phyloP scores from a whole-genome alignment of 192 early-diverging fungal species.

The Linnemannia schmuckeri region DNA sequence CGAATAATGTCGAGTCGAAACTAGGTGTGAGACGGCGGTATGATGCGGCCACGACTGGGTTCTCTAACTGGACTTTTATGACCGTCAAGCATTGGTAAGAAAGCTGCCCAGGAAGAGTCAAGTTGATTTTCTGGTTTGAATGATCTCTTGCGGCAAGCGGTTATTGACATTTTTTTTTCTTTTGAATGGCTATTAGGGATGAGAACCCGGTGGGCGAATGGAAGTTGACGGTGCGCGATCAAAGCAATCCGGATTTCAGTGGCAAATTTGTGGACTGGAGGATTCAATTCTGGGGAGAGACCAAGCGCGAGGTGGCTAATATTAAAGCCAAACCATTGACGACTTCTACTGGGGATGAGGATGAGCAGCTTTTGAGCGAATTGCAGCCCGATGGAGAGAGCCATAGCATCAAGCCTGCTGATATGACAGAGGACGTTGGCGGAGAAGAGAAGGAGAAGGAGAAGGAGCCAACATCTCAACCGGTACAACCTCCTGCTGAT shows the following conservation, averaged over 20 bases:
- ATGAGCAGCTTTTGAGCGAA: conserved; percentile 18
- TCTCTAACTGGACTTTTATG: conserved; percentile 94
- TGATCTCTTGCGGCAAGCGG: neutral
- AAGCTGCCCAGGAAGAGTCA: neutral
- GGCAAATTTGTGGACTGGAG: conserved; percentile 78
- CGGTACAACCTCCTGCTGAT: neutral
- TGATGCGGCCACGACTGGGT: conserved; percentile 79
- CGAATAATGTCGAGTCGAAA: conserved; percentile 72
- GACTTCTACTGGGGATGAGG: neutral
- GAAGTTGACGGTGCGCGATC: conserved; percentile 80
- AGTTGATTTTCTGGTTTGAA: neutral
- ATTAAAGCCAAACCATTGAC: neutral
- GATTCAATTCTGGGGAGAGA: conserved; percentile 78
- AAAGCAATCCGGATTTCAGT: conserved; percentile 60
- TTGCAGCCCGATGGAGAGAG: neutral
- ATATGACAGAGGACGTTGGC: neutral
- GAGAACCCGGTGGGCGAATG: conserved; percentile 90
- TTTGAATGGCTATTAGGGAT: conserved; percentile 71
- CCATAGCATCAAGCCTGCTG: neutral
- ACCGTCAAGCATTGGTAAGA: conserved; percentile 94
- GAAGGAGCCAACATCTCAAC: neutral
- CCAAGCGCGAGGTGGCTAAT: neutral
- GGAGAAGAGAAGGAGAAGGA: neutral
- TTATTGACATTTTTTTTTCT: neutral
- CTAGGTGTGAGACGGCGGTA: conserved; percentile 73